Base-by-base conservation (phyloP, 176 grass and related monocot genomes). In the Pontederia paniculata region DNA sequence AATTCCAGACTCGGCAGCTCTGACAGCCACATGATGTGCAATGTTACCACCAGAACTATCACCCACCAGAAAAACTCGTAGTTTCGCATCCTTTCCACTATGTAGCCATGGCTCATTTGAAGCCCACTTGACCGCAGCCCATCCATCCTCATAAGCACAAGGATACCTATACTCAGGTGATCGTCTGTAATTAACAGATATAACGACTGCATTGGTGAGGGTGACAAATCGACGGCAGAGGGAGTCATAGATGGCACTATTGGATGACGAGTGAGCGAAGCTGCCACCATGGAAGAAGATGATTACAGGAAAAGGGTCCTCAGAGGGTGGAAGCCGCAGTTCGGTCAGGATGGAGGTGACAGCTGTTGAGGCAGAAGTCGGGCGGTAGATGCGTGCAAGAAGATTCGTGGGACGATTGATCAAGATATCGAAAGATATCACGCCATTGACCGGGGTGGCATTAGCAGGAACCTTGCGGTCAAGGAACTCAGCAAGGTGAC, bases 221-320 rank as follows among this genome's bases (percentile, higher is more conserved):
- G 74, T 84, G 17, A 91, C 86, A 48, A 91, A 80, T 48, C 75
- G 74, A 21, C 93, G 77, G 83, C 93, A 98, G 12, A 98, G 65
- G 14, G 76, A 45, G 62, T 98, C 86, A 71, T 98, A 98, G 60
- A 98, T 98, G 15, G 83, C 47, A 9, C 80, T 88, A 59, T 85
- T 80, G 53, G 86, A 76, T 0, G 83, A 84, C 0, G 87, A 98
- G 75, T 98, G 93, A 0, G 83, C 83, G 37, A 98, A 98, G 83
- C 93, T 98, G 63, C 93, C 87, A n/a, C 93, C 87, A 57, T 91
- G 93, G 78, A 91, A 98, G 93, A 98, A 91, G 45, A 98, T 78
- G 62, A 98, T 91, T 22, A 98, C 93, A n/a, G 87, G 83, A 65
- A 91, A 88, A 15, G 80, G 83, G 50, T 88, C 86, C 18, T 57